Evolutionary conservation across 2,329 filamentous ascomycete species (phyloP).

Genomic region (Ophiostoma quercus): DNA sequence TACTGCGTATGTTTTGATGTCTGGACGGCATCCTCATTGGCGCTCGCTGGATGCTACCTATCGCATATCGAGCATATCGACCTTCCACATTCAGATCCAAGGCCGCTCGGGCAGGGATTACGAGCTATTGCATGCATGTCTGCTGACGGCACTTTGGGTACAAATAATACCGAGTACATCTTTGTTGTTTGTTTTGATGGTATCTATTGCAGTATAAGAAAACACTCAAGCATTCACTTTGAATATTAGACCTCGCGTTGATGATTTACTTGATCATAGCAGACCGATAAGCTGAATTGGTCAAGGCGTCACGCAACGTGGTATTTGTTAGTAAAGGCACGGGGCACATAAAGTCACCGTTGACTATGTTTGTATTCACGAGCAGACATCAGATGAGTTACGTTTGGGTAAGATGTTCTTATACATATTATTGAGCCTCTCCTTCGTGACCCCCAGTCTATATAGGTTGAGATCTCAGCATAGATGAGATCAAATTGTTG

Average conservation of each 20-base stretch:
- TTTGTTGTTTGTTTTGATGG: neutral
- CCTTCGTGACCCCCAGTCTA: neutral
- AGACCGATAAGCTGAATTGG: no score
- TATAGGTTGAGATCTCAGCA: neutral
- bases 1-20: no score
- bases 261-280: neutral
- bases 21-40: neutral
- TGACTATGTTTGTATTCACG: no score
- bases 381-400: neutral
- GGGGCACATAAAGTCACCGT: no score
- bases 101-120: neutral
- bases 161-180: neutral
- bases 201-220: neutral
- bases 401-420: neutral
- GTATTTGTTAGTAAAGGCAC: neutral
- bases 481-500: neutral
- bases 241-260: neutral
- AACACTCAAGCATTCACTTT: neutral
- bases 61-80: neutral
- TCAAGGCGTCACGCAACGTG: neutral
- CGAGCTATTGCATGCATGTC: neutral
- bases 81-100: conserved; percentile 8
- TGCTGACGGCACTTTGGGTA: neutral
- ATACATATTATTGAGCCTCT: neutral
- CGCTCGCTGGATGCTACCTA: neutral